Evolutionary conservation across 148 eudicot species (phyloP), one percentile per base, ranked within the genome.

Genomic region (Amaranthus cruentus): DNA sequence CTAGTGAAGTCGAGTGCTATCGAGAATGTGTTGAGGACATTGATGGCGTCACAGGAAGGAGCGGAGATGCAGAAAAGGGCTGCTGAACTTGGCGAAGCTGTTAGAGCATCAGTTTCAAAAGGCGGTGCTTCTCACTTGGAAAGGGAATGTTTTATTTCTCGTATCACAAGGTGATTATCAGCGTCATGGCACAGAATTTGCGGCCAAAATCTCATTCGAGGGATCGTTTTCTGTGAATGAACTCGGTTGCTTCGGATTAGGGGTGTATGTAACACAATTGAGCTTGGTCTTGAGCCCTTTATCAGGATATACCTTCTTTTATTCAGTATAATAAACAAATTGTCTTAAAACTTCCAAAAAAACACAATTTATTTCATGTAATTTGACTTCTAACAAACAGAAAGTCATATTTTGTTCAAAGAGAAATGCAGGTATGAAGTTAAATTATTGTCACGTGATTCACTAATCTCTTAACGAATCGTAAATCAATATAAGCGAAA

Each of bases 71-170:
- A 89, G 56, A 62, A 71, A 49, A 85, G 85, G 64, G 90, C 84
- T 6, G 56, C 8, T 50, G 73, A 80, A 48, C 10, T 90, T 5
- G 84, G 89, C 6, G 70, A 6, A 2, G 73, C 58, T 13, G 69
- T 84, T 6, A 70, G 75, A 58, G 75, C 62, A 9, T 84, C 85
- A 13, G 83, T 84, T 60, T 74, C 42, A 10, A 75, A 83, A 50
- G 91, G 87, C 7, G 96, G 90, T 14, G 70, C 76, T 75, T 80
- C 90, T 46, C 68, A 66, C 44, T 38, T 66, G 59, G 85, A 90
- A 73, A 77, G 88, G 76, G 88, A 84, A 54, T 82, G 82, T 15
- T 88, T 90, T 75, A 62, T 87, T 15, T 75, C 85, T 81, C 85
- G 83, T 63, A 85, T 90, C 55, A 86, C 79, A 21, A 81, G 94